Evolutionary conservation across 345 rosid species (phyloP), one percentile per base, ranked within the genome.

Genomic region (Gossypium sturtianum): DNA sequence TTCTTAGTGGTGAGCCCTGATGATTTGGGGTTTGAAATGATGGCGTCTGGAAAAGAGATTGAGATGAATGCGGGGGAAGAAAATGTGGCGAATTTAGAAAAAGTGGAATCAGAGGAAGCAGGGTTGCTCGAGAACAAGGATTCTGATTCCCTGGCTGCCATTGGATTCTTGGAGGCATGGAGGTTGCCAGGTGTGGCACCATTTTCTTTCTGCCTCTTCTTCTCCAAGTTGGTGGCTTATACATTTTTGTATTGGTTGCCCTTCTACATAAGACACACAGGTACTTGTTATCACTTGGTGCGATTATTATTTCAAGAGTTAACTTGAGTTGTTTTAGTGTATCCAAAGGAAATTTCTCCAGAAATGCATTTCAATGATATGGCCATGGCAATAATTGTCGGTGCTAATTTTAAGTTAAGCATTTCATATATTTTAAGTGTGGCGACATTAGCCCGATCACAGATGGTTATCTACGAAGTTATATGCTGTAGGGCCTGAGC

Each of bases 231-330:
- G 22, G 97, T 94, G 34, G 98, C 97, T 19, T 94, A 94, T 85
- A 94, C 97, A 2, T 94, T 94, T 78, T 82, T 94, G 16, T 94
- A 94, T 73, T 94, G 97, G 97, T 79, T 94, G 80, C 97, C 97
- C 60, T 92, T 88, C 85, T 94, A 92, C 87, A 76, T 92, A 58
- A 84, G 97, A 82, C 95, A 94, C 84, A 90, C 97, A 85, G 92
- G 98, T 94, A 82, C 8, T 71, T 51, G 25, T 43, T 64, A 51
- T 70, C 62, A 19, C 60, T 59, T 73, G 6, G 22, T 76, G 59
- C 27, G 9, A 2, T 41, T 64, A n/a, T 66, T 48, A 13, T 68
- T 23, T 3, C 57, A 48, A 48, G 43, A 48, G 27, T 3, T 29
- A 62, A 58, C 44, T 44, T 7, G 5, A 11, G 41, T 48, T 41